phyloP scores from a whole-genome alignment of 805 yeast species.

The Sugiyamaella smithiae region DNA sequence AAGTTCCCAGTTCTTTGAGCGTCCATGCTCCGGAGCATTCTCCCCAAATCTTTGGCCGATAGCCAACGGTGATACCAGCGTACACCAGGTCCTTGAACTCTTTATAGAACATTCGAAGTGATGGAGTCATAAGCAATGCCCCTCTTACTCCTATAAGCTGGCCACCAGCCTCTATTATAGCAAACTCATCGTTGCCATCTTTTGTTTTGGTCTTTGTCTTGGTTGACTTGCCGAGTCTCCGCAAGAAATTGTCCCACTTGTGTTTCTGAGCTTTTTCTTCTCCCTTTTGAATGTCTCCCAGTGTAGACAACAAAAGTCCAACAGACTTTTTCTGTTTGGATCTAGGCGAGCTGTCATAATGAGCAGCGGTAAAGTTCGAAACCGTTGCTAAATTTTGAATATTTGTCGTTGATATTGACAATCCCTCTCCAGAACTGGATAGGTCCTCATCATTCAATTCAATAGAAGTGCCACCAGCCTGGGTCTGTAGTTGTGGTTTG shows the following conservation, averaged over 20 bases:
- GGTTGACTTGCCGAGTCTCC: constrained; percentile 14
- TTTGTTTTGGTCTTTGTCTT: constrained; percentile 25
- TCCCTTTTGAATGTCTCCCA: constrained; percentile 46
- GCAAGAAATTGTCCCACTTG: constrained; percentile 48
- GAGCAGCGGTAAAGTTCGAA: not conserved
- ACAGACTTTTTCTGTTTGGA: constrained; percentile 19
- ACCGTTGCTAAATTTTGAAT: not conserved
- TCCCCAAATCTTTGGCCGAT: constrained; percentile 50
- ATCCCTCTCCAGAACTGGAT: not conserved
- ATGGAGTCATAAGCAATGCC: constrained; percentile 29
- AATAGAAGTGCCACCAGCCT: not conserved
- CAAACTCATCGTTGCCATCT: constrained; percentile 14
- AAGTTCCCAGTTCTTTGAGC: constrained; percentile 47
- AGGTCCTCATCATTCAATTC: not conserved
- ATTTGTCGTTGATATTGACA: not conserved
- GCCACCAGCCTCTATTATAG: constrained; percentile 20
- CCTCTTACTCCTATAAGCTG: constrained; percentile 44
- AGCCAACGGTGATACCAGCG: constrained; percentile 49
- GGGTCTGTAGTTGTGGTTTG: not conserved
- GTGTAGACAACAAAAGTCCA: constrained; percentile 35
- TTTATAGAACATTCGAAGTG: constrained; percentile 24
- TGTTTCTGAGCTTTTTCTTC: constrained; percentile 38
- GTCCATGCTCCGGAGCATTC: constrained; percentile 52
- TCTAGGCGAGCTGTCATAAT: constrained; percentile 1
- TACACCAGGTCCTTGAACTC: constrained; percentile 39